Evolutionary conservation across 2,329 filamentous ascomycete genomes (phyloP).

Genomic region (Penicillium brasilianum): DNA sequence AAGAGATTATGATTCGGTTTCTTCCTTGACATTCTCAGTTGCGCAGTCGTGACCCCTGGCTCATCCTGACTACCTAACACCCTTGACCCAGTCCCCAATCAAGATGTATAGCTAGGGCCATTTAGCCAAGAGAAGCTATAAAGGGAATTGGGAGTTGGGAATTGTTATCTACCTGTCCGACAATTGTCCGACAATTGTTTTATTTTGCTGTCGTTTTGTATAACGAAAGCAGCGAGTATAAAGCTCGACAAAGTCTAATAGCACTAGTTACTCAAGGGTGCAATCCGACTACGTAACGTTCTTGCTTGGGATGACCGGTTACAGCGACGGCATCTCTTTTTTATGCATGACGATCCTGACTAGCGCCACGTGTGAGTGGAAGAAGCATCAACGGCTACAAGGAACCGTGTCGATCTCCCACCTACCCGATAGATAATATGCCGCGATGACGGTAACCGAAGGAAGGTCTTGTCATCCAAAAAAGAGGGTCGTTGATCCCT

Average conservation of each 20-base stretch:
- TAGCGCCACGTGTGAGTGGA: conserved; percentile 45
- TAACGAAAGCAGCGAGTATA: neutral
- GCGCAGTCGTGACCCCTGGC: conserved; percentile 11
- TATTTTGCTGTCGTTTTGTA: neutral
- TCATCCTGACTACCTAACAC: conserved; percentile 20
- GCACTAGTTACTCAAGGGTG: neutral
- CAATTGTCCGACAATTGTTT: conserved; percentile 14
- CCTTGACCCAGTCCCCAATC: conserved; percentile 10
- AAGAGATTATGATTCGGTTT: neutral
- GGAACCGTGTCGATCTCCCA: conserved; percentile 46
- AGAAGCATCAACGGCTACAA: conserved; percentile 46
- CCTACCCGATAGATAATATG: conserved; percentile 35
- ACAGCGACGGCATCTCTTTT: conserved; percentile 17
- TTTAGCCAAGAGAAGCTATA: neutral
- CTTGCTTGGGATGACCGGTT: conserved; percentile 1
- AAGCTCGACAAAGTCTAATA: neutral
- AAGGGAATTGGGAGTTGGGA: neutral
- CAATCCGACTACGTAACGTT: conserved; percentile 2
- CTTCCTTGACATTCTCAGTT: conserved; percentile 8
- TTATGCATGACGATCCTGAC: conserved; percentile 45
- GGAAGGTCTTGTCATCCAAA: conserved; percentile 22
- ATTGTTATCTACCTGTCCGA: neutral
- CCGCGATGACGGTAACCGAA: conserved; percentile 20
- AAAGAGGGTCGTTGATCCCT: conserved; percentile 25
- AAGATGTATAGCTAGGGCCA: conserved; percentile 16